A percentile compares a stretch with the other conserved stretches of the same genome.
phyloP scores from a whole-genome alignment of 176 grass and related monocot genomes.

The Aegilops bicornis region DNA sequence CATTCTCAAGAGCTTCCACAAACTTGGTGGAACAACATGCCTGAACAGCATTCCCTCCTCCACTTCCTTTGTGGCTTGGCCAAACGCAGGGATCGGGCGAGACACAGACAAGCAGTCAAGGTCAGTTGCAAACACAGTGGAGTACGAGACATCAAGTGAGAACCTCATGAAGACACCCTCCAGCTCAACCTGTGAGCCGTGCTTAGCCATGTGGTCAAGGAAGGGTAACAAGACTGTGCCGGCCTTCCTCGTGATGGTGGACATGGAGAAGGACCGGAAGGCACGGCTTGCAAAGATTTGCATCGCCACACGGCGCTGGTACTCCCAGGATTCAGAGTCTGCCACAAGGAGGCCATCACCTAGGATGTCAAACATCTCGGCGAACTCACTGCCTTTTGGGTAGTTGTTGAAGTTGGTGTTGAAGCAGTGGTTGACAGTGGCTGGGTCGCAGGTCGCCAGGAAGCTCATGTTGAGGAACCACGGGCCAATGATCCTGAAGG shows the following conservation, averaged over 20 bases:
- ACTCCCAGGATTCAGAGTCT: slow-evolving; percentile 58
- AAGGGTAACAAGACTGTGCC: slow-evolving; percentile 46
- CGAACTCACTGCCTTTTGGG: slow-evolving; percentile 55
- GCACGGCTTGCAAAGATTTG: slow-evolving; percentile 34
- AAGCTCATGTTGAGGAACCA: slow-evolving; percentile 59
- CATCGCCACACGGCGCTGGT: slow-evolving; percentile 48
- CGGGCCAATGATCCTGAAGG: slow-evolving; percentile 39
- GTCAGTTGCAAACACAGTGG: slow-evolving; percentile 56
- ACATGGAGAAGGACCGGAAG: slow-evolving; percentile 48
- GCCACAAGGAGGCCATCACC: slow-evolving; percentile 51
- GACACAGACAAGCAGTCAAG: slow-evolving; percentile 42
- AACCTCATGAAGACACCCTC: slow-evolving; percentile 59
- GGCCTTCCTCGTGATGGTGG: slow-evolving; percentile 34
- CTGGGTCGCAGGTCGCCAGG: slow-evolving; percentile 55
- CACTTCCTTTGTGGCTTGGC: slow-evolving; percentile 48
- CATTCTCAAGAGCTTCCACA: slow-evolving; percentile 60
- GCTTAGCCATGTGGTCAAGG: slow-evolving; percentile 48
- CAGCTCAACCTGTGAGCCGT: slow-evolving; percentile 33
- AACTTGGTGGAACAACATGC: slow-evolving; percentile 40
- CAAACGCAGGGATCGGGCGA: slow-evolving; percentile 38
- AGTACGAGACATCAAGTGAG: slow-evolving; percentile 51
- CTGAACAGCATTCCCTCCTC: slow-evolving; percentile 61
- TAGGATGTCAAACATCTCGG: slow-evolving; percentile 68
- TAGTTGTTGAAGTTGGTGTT: slow-evolving; percentile 52
- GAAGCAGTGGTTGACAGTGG: slow-evolving; percentile 60